Evolutionary conservation across 2,329 filamentous ascomycete species (phyloP).

Genomic region (Stachybotrys chlorohalonatus): DNA sequence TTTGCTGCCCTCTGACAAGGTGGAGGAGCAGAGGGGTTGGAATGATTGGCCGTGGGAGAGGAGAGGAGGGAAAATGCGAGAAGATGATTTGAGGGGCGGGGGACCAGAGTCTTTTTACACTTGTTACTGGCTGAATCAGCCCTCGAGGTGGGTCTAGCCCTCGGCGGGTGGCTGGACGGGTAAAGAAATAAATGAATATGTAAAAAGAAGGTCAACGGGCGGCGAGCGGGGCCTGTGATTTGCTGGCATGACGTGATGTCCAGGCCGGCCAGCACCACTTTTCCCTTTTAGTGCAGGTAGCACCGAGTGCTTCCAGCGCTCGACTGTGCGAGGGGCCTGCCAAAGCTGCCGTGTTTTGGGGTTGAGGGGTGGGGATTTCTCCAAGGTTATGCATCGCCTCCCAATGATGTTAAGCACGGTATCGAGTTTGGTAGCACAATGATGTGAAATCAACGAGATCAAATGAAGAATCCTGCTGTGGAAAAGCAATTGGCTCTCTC

Average conservation of each 20-base stretch:
- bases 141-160: constrained; percentile 21
- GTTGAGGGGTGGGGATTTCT: too few relatives aligned
- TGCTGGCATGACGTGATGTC: constrained; percentile 19
- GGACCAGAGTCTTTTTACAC: constrained; percentile 32
- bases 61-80: constrained; percentile 31
- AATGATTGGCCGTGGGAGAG: constrained; percentile 40
- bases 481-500: too few relatives aligned
- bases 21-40: constrained; percentile 28
- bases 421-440: too few relatives aligned
- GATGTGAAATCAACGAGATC: too few relatives aligned
- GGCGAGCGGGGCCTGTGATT: constrained; percentile 16
- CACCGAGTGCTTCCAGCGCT: too few relatives aligned
- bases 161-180: constrained; percentile 11
- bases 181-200: too few relatives aligned
- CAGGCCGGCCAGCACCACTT: constrained; percentile 6
- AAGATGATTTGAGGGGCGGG: constrained; percentile 43
- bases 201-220: background rate
- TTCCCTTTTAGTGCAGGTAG: background rate
- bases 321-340: background rate
- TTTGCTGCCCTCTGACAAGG: constrained; percentile 11
- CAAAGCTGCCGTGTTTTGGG: background rate
- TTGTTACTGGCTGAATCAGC: constrained; percentile 44
- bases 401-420: too few relatives aligned
- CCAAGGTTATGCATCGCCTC: too few relatives aligned
- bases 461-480: too few relatives aligned